A percentile compares a stretch with the other conserved stretches of the same genome.
phyloP scores from a whole-genome alignment of 2,329 filamentous ascomycete genomes.

The Alternaria brassicicola region DNA sequence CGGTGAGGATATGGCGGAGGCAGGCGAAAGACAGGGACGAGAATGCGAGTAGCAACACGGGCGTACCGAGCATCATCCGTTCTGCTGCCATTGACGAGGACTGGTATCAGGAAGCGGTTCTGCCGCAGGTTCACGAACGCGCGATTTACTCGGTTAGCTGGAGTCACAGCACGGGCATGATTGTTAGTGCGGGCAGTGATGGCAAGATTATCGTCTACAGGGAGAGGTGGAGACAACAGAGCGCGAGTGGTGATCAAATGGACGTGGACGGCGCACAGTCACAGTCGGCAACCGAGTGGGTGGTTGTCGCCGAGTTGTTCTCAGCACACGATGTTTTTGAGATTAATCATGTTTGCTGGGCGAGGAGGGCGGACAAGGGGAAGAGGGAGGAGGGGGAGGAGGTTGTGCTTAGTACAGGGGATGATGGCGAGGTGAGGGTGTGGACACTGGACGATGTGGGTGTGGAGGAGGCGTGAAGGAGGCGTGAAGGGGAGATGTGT shows the following conservation, averaged over 20 bases:
- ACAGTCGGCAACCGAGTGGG: constrained; percentile 66
- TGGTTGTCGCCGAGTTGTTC: constrained; percentile 69
- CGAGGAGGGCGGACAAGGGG: constrained; percentile 73
- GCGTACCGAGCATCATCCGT: constrained; percentile 89
- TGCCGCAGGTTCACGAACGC: constrained; percentile 77
- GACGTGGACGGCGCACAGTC: constrained; percentile 22
- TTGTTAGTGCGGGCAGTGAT: constrained; percentile 90
- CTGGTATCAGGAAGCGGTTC: constrained; percentile 77
- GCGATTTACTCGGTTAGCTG: constrained; percentile 86
- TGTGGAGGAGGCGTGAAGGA: too few relatives aligned
- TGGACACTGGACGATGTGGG: constrained; percentile 64
- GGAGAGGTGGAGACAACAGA: constrained; percentile 20
- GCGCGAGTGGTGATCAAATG: constrained; percentile 34
- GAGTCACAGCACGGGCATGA: constrained; percentile 76
- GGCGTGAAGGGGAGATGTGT: too few relatives aligned
- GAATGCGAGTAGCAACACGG: constrained; percentile 57
- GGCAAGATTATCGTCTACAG: constrained; percentile 36
- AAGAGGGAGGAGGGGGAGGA: constrained; percentile 71
- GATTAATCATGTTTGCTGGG: constrained; percentile 92
- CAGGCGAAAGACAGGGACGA: constrained; percentile 60
- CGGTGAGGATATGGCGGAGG: constrained; percentile 78
- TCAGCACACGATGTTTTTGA: constrained; percentile 91
- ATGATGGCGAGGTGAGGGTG: constrained; percentile 85
- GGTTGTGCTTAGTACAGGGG: constrained; percentile 87
- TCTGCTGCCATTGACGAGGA: constrained; percentile 73